phyloP scores from a whole-genome alignment of 1,284 basidiomycete species.

The Rhodotorula sp. region DNA sequence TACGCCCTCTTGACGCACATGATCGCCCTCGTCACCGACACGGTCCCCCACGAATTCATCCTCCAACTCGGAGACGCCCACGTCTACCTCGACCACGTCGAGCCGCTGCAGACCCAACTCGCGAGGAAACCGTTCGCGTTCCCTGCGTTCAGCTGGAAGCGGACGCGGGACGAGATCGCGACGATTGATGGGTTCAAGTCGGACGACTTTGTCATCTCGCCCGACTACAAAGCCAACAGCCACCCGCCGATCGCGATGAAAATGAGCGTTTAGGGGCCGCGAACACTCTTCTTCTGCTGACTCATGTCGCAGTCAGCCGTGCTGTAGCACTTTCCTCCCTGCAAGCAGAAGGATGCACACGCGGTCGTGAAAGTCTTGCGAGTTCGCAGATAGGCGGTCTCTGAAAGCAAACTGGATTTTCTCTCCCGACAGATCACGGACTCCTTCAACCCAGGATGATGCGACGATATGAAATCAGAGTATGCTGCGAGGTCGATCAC shows the following conservation, averaged over 20 bases:
- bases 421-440: no score
- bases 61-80: slow-evolving; percentile 96
- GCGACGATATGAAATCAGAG: no score
- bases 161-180: slow-evolving; percentile 58
- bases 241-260: slow-evolving; percentile 90
- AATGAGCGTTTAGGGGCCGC: slow-evolving; percentile 58
- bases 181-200: slow-evolving; percentile 76
- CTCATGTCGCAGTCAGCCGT: no score
- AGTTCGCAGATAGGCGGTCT: no score
- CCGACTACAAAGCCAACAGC: slow-evolving; percentile 64
- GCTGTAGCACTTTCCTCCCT: no score
- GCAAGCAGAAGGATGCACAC: no score
- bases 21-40: slow-evolving; percentile 86
- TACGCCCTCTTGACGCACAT: slow-evolving; percentile 96
- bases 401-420: no score
- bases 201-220: slow-evolving; percentile 79
- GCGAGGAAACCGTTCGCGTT: slow-evolving; percentile 71
- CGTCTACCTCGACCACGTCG: slow-evolving; percentile 89
- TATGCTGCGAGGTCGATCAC: no score
- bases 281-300: neutral
- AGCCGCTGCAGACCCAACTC: slow-evolving; percentile 78
- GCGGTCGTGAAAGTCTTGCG: no score
- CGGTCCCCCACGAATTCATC: slow-evolving; percentile 80
- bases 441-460: no score
- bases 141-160: slow-evolving; percentile 72